Conservation (phyloP, 139 green algal species). For the Microglena sp. region DNA sequence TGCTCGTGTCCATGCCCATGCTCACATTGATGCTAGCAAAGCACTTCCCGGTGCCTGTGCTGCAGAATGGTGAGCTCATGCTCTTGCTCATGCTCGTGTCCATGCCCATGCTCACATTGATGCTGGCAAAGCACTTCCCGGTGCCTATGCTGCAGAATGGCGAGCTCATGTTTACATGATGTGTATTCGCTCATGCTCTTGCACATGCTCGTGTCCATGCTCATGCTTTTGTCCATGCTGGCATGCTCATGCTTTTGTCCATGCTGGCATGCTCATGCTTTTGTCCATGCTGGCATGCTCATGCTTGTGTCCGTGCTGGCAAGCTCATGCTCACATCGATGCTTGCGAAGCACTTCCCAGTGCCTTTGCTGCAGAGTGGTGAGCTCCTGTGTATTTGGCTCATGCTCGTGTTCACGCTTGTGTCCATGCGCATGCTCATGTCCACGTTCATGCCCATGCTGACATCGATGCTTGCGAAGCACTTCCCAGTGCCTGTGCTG, state of each 20-base stretch:
- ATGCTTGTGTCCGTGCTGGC: too few species aligned
- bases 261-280: too few species aligned
- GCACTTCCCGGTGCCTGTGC: conserved; percentile 60
- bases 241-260: not conserved
- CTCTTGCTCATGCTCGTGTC: not conserved
- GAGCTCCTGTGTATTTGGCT: not conserved
- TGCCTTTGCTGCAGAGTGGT: conserved; percentile 17
- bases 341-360: conserved; percentile 10
- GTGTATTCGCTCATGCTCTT: not conserved
- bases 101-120: too few species aligned
- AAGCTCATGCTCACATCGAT: too few species aligned
- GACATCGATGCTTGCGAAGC: not conserved
- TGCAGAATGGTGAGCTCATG: conserved; percentile 28
- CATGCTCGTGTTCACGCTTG: not conserved
- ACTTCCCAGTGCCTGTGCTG: too few species aligned
- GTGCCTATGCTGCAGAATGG: conserved; percentile 55
- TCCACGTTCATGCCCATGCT: not conserved
- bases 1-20: too few species aligned
- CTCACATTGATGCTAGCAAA: conserved; percentile 60
- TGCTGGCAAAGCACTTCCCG: too few species aligned
- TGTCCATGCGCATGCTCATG: not conserved
- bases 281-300: too few species aligned
- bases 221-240: not conserved
- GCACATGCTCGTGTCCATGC: too few species aligned
- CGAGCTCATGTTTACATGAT: too few species aligned